Conservation (phyloP, 768 basidiomycete genomes). For the Boletus rubropictus region DNA sequence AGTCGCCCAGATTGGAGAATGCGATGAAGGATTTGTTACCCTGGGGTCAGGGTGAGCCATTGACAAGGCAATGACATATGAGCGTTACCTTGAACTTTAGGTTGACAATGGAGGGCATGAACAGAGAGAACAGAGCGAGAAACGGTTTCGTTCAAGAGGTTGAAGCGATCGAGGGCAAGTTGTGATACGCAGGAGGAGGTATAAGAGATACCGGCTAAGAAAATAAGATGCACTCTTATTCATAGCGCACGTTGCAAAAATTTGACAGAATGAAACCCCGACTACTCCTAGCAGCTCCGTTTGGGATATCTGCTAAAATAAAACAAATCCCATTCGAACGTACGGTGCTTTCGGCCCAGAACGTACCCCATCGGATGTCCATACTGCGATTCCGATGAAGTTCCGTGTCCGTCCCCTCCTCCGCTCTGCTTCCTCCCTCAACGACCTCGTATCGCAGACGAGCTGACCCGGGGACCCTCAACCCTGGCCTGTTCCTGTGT, state of each 20-base stretch:
- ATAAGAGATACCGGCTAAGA: conserved; percentile 25
- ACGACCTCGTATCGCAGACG: no score
- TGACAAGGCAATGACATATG: background rate
- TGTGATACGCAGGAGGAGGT: conserved; percentile 11
- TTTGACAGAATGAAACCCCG: conserved; percentile 32
- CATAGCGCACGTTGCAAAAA: conserved; percentile 24
- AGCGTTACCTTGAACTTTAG: conserved; percentile 71
- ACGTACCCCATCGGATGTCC: no score
- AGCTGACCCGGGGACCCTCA: conserved; percentile 23
- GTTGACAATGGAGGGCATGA: conserved; percentile 78
- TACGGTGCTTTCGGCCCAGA: conserved; percentile 9
- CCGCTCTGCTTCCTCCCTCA: no score
- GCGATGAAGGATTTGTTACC: conserved; percentile 95
- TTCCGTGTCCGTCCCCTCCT: no score
- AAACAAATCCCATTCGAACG: conserved; percentile 11
- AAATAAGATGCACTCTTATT: conserved; percentile 13
- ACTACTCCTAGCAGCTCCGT: conserved; percentile 28
- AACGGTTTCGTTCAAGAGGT: background rate
- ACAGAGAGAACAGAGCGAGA: background rate
- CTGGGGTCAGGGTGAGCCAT: conserved; percentile 30
- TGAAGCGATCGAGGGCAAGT: conserved; percentile 15
- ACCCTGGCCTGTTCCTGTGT: conserved; percentile 25
- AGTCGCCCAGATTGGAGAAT: conserved; percentile 82
- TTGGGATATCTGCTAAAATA: conserved; percentile 18
- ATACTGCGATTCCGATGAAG: no score